Conservation (phyloP, 306 rosid genomes). For the Senna tora region DNA sequence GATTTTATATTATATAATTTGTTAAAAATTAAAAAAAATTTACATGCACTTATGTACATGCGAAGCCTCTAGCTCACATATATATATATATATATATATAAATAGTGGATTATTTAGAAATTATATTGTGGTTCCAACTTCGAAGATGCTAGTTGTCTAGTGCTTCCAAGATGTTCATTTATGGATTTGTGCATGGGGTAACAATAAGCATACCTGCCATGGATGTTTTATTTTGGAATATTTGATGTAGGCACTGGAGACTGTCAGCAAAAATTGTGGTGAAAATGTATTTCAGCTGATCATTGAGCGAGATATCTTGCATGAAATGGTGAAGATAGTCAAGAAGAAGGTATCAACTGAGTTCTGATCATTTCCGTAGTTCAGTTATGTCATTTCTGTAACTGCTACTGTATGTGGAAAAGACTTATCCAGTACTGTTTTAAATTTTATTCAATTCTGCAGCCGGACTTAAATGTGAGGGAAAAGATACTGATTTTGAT, state of each 20-base stretch:
- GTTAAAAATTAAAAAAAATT: too few species aligned
- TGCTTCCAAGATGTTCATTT: neutral
- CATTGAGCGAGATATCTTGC: conserved; percentile 73
- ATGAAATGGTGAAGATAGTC: conserved; percentile 82
- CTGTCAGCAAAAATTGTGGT: conserved; percentile 75
- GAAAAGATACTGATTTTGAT: conserved; percentile 69
- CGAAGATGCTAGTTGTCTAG: neutral
- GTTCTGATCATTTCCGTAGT: conserved; percentile 10
- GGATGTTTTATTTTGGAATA: conserved; percentile 18
- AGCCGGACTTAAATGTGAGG: conserved; percentile 76
- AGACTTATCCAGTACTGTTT: conserved; percentile 10
- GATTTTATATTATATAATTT: too few species aligned
- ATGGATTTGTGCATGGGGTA: neutral
- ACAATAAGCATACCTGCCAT: neutral
- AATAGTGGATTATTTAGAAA: neutral
- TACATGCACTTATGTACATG: too few species aligned
- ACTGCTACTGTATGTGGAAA: neutral
- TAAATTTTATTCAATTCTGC: conserved; percentile 42
- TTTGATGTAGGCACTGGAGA: conserved; percentile 63
- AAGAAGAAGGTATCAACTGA: conserved; percentile 64
- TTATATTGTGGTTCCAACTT: neutral
- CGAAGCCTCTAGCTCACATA: too few species aligned
- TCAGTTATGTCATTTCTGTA: conserved; percentile 5
- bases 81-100: neutral
- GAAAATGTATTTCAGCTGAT: conserved; percentile 70